Evolutionary conservation across 148 eudicot genomes (phyloP).

Genomic region (Hydrangea macrophylla): DNA sequence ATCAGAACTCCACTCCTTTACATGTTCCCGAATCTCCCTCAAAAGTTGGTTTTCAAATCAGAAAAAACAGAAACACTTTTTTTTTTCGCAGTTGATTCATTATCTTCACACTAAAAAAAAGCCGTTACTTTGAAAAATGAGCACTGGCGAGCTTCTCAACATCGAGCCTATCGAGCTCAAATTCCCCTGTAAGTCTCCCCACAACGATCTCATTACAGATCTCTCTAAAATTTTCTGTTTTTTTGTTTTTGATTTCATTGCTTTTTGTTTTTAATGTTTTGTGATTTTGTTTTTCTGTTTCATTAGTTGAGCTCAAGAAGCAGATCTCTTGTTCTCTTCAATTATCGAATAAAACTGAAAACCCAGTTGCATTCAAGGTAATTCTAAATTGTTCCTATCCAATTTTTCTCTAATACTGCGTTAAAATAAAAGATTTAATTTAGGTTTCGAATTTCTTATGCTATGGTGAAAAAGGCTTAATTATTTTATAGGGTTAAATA

Average conservation of each 20-base stretch:
- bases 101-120: neutral
- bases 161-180: constrained; percentile 66
- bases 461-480: neutral
- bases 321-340: constrained; percentile 72
- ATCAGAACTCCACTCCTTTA: no score
- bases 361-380: constrained; percentile 80
- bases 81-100: neutral
- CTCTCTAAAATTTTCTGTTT: no score
- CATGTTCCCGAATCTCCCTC: constrained; percentile 8
- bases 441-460: neutral
- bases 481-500: no score
- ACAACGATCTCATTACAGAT: neutral
- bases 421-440: neutral
- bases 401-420: neutral
- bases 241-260: neutral
- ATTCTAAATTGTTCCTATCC: neutral
- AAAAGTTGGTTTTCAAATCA: neutral
- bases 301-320: constrained; percentile 69
- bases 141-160: constrained; percentile 62
- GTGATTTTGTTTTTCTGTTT: constrained; percentile 12
- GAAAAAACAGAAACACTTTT: neutral
- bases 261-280: neutral
- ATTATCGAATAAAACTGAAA: constrained; percentile 63
- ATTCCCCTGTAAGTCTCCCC: constrained; percentile 43
- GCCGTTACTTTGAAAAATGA: constrained; percentile 27